Evolutionary conservation across 768 basidiomycete species (phyloP).

Genomic region (Rhizopogon vesiculosus): DNA sequence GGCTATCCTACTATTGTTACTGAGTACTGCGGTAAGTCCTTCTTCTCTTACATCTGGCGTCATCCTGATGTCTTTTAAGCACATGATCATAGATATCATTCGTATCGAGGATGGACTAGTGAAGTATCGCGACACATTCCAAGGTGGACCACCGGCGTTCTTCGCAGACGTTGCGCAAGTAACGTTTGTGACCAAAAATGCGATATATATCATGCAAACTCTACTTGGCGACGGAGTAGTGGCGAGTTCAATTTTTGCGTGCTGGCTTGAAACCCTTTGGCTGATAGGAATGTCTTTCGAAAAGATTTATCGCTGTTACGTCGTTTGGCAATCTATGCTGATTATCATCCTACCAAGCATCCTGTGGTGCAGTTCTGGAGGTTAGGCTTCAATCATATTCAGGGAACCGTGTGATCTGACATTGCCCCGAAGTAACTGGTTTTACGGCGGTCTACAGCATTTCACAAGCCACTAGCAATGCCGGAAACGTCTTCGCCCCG

Average conservation of each 20-base stretch:
- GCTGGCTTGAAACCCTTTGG: neutral
- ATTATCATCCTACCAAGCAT: conserved; percentile 7
- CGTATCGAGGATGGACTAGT: conserved; percentile 17
- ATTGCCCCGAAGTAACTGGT: neutral
- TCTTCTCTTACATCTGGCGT: neutral
- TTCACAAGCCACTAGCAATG: conserved; percentile 4
- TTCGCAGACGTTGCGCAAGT: conserved; percentile 17
- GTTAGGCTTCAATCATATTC: neutral
- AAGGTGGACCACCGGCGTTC: conserved; percentile 19
- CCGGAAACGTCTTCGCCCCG: conserved; percentile 1
- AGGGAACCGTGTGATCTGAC: neutral
- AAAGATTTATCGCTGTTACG: conserved; percentile 13
- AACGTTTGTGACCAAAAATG: conserved; percentile 22
- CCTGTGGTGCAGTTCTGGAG: conserved; percentile 4
- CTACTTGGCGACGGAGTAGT: conserved; percentile 6
- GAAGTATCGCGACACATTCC: conserved; percentile 10
- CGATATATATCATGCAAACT: conserved; percentile 13
- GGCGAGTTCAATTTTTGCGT: neutral
- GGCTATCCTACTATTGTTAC: conserved; percentile 12
- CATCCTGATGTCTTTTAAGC: neutral
- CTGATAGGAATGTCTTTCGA: neutral
- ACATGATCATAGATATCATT: conserved; percentile 10
- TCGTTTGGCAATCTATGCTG: conserved; percentile 8
- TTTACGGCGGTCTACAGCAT: conserved; percentile 5
- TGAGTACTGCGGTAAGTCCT: conserved; percentile 16